Percentiles rank a stretch among this genome's conserved stretches.
phyloP scores from a whole-genome alignment of 352 stramenopile species.

The Globisporangium rhizosaccharum region DNA sequence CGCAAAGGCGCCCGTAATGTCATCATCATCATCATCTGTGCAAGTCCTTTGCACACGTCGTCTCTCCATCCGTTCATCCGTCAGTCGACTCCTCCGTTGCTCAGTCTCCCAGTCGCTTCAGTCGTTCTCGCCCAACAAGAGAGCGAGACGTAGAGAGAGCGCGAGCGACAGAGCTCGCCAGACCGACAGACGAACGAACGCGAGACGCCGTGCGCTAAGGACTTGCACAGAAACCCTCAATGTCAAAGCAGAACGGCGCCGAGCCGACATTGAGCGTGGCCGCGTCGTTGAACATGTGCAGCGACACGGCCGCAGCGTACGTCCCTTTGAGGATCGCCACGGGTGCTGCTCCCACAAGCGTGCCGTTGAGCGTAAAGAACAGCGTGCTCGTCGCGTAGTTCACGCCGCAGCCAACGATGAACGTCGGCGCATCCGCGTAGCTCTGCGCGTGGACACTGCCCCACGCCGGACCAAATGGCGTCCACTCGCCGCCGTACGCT shows the following conservation, averaged over 20 bases:
- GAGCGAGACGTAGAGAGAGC: too few species aligned
- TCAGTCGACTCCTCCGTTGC: not conserved
- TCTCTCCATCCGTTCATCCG: not conserved
- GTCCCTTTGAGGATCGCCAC: slow-evolving; percentile 42
- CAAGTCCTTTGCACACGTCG: slow-evolving; percentile 33
- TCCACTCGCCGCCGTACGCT: slow-evolving; percentile 66
- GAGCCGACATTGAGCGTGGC: slow-evolving; percentile 67
- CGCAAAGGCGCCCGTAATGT: not conserved
- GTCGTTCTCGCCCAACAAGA: not conserved
- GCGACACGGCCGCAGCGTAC: slow-evolving; percentile 71
- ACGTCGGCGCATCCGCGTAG: slow-evolving; percentile 20
- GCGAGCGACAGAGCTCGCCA: too few species aligned
- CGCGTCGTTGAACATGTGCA: slow-evolving; percentile 70
- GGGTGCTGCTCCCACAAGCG: slow-evolving; percentile 44
- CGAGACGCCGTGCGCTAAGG: slow-evolving; percentile 29
- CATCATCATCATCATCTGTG: slow-evolving; percentile 25
- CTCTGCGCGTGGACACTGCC: slow-evolving; percentile 26
- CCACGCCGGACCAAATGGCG: slow-evolving; percentile 66
- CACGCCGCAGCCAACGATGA: slow-evolving; percentile 73
- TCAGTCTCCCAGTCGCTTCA: not conserved
- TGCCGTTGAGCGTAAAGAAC: slow-evolving; percentile 82
- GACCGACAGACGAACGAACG: slow-evolving; percentile 1
- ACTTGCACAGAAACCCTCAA: slow-evolving; percentile 88
- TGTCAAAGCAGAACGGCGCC: slow-evolving; percentile 72
- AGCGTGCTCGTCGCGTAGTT: slow-evolving; percentile 41